Evolutionary conservation across 345 rosid species (phyloP), one percentile per base, ranked within the genome.

Genomic region (Cardamine chenopodiifolia): DNA sequence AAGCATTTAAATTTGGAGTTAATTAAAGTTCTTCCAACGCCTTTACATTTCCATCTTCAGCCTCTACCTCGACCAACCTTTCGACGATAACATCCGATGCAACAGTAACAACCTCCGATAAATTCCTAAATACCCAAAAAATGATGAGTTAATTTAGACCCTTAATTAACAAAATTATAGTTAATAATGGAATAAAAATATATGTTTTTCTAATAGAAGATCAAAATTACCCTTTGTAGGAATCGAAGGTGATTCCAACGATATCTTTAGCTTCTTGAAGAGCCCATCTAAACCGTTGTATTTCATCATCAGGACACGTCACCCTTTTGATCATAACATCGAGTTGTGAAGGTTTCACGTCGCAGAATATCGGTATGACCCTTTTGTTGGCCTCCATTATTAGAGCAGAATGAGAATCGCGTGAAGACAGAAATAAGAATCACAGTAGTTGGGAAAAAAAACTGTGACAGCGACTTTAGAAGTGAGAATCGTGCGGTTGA

Each of bases 281-380:
- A 28, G 97, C 97, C 86, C 73, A 35, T 49, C 44, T 64, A 73
- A 90, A 90, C 75, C 86, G 77, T 57, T 37, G 62, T 12, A 90
- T 23, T 25, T 86, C 89, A 68, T 78, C 80, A 4, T 12, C 56
- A 0, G 89, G 55, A 31, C 81, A 81, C 10, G 50, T 49, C 13
- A 45, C 5, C 47, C 75, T 83, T 9, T 78, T 44, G 14, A 81
- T 71, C 62, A 52, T 55, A 20, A 85, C 79, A 23, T 71, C 81
- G 31, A 90, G 92, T 65, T 90, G 76, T 4, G 93, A 90, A 2
- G 97, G 97, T 55, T 90, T 90, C 22, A 90, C 59, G 68, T 87
- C 93, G 19, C 85, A 90, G 22, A 90, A 90, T 34, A 90, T 86
- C 0, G 93, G 97, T 17, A 90, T 86, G 3, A 90, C 86, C 83